phyloP scores from a whole-genome alignment of 345 rosid species.

The Barbarea vulgaris region DNA sequence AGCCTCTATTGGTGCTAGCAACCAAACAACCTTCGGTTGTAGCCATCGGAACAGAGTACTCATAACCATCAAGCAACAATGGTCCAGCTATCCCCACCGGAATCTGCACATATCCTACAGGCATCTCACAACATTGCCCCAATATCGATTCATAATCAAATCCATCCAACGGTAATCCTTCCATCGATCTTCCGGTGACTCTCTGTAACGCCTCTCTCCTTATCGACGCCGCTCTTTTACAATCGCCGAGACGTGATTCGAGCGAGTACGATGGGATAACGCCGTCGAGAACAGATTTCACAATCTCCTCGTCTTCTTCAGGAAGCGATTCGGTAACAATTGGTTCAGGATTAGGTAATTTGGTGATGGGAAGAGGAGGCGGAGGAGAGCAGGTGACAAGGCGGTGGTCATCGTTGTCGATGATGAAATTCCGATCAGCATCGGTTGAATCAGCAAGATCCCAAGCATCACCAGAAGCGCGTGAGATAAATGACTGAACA shows the following conservation, averaged over 20 bases:
- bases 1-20: slow-evolving; percentile 93
- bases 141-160: slow-evolving; percentile 81
- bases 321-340: slow-evolving; percentile 46
- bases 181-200: slow-evolving; percentile 66
- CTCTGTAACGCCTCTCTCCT: slow-evolving; percentile 86
- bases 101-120: slow-evolving; percentile 88
- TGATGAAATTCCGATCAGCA: slow-evolving; percentile 16
- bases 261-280: slow-evolving; percentile 66
- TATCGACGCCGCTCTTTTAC: slow-evolving; percentile 67
- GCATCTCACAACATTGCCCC: slow-evolving; percentile 99
- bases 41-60: slow-evolving; percentile 91
- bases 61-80: slow-evolving; percentile 74
- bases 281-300: slow-evolving; percentile 61
- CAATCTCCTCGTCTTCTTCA: slow-evolving; percentile 67
- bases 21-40: slow-evolving; percentile 96
- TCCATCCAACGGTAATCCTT: slow-evolving; percentile 80
- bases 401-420: slow-evolving; percentile 41
- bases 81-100: slow-evolving; percentile 98
- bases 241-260: slow-evolving; percentile 81
- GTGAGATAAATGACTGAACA: slow-evolving; percentile 75
- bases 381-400: slow-evolving; percentile 42
- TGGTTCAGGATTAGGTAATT: slow-evolving; percentile 40
- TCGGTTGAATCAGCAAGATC: slow-evolving; percentile 46
- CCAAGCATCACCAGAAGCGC: slow-evolving; percentile 67
- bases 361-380: slow-evolving; percentile 12